A percentile compares a stretch with the other conserved stretches of the same genome.
These are phyloP conservation scores for Nicotiana rustica DNA, from an alignment of 305 asterid species.

Conservation along the genomic window DNA sequence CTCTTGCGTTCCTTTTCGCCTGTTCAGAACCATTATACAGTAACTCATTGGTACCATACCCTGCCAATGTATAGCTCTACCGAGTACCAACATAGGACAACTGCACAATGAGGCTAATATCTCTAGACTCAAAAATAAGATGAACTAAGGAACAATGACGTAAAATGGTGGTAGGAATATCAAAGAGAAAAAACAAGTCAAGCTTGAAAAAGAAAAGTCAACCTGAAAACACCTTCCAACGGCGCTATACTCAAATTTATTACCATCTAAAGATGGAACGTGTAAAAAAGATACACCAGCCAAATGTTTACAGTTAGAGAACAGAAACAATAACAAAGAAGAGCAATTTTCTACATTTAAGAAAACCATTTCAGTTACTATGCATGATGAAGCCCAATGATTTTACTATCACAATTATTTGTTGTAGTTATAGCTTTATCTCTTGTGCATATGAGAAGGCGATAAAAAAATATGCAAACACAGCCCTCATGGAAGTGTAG, in stretches of 20 bases:
- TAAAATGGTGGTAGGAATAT: background rate
- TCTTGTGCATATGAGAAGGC: background rate
- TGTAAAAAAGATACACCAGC: background rate
- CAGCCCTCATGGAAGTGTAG: slow-evolving; percentile 70
- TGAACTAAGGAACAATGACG: background rate
- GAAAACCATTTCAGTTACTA: slow-evolving; percentile 21
- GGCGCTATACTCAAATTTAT: background rate
- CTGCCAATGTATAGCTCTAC: background rate
- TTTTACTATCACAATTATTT: slow-evolving; percentile 25
- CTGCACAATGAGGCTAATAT: background rate
- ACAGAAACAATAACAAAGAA: background rate
- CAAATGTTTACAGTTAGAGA: slow-evolving; percentile 3
- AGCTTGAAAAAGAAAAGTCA: background rate
- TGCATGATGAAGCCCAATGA: background rate
- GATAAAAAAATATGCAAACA: background rate
- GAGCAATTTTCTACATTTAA: background rate
- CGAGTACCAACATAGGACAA: background rate
- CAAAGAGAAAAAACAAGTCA: background rate
- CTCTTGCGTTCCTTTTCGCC: too few species aligned
- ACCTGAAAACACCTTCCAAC: background rate
- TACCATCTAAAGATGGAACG: background rate
- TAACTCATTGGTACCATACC: background rate
- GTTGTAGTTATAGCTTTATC: slow-evolving; percentile 10
- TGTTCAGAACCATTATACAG: too few species aligned
- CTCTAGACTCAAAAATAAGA: background rate